Conservation (phyloP, 176 grass and related monocot genomes). For the Cocos nucifera region DNA sequence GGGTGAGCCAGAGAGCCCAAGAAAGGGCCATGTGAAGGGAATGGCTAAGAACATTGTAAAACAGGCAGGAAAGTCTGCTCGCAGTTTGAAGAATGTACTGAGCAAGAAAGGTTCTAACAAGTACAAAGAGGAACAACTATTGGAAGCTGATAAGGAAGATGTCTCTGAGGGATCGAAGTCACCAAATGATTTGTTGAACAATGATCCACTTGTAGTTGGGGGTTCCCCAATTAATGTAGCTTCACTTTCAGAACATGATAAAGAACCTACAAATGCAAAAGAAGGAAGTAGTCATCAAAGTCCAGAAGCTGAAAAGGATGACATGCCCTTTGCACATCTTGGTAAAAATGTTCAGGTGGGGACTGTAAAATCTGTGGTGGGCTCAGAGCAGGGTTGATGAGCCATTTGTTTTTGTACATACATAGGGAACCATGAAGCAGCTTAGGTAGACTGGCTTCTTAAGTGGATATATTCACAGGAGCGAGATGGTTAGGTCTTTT, state of each 20-base stretch:
- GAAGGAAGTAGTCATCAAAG: background rate
- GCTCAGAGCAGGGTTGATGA: no score
- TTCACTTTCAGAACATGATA: constrained; percentile 13
- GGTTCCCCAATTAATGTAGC: constrained; percentile 21
- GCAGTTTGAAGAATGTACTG: constrained; percentile 45
- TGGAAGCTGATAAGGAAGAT: constrained; percentile 19
- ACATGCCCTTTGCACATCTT: no score
- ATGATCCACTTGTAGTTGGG: constrained; percentile 27
- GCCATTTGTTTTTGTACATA: no score
- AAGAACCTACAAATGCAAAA: background rate
- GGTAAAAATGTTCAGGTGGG: no score
- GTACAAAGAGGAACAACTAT: constrained; percentile 32
- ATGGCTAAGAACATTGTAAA: constrained; percentile 28
- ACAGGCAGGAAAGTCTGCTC: constrained; percentile 22
- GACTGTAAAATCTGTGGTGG: no score
- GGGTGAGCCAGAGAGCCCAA: constrained; percentile 34
- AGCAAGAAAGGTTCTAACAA: constrained; percentile 50
- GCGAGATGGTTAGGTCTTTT: no score
- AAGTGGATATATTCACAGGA: no score
- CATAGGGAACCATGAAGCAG: no score
- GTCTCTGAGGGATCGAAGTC: constrained; percentile 17
- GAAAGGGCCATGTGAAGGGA: background rate
- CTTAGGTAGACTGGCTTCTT: no score
- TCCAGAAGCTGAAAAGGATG: no score
- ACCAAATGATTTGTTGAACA: constrained; percentile 1